Conservation (phyloP, 2,329 filamentous ascomycete genomes). For the Penicillium sp. region DNA sequence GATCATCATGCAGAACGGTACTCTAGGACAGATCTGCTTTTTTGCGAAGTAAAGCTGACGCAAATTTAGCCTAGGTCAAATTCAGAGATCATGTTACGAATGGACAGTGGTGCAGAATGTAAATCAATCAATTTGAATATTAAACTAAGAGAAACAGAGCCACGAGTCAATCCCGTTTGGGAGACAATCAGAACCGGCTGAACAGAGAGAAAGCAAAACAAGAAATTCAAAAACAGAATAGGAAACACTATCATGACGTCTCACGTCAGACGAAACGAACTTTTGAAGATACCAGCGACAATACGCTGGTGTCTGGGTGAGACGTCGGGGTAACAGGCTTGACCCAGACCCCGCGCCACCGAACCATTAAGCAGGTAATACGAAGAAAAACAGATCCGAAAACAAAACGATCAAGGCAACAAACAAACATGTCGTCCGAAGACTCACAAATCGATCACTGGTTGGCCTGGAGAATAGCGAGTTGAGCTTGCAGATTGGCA, state of each 20-base stretch:
- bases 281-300: conserved; percentile 29
- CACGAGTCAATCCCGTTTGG: conserved; percentile 53
- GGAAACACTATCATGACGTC: conserved; percentile 13
- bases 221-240: not conserved
- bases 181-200: conserved; percentile 54
- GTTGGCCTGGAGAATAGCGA: conserved; percentile 15
- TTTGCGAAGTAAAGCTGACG: no score
- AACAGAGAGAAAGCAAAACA: conserved; percentile 10
- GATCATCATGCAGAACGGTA: no score
- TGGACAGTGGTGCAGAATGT: not conserved
- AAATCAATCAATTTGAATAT: not conserved
- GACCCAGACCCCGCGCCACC: conserved; percentile 36
- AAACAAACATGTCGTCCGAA: conserved; percentile 10
- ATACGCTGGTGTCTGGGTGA: conserved; percentile 26
- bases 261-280: conserved; percentile 20
- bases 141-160: conserved; percentile 23
- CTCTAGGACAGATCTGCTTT: no score
- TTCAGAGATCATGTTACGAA: not conserved
- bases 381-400: conserved; percentile 18
- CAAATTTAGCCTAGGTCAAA: no score
- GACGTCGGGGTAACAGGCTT: conserved; percentile 30
- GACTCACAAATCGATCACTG: conserved; percentile 17
- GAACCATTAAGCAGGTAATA: conserved; percentile 20
- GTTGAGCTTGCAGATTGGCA: conserved; percentile 26
- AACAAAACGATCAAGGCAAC: conserved; percentile 1